A percentile compares a stretch with the other conserved stretches of the same genome.
Evolutionary conservation across 2,329 filamentous ascomycete species (phyloP).

Genomic region (Stemphylium lycopersici): DNA sequence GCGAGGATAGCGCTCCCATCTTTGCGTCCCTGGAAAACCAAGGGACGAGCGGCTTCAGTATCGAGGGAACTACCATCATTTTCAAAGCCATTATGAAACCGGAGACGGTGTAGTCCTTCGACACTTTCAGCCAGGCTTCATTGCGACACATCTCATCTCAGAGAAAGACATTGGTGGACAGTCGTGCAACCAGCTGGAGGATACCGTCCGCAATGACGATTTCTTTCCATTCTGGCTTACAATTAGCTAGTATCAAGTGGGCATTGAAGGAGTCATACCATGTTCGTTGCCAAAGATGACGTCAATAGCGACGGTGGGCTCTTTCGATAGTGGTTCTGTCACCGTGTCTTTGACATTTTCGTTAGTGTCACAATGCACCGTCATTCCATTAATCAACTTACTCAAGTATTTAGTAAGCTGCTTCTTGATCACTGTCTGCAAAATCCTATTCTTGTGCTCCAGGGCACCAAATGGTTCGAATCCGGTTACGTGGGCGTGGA

Average conservation of each 20-base stretch:
- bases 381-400: neutral
- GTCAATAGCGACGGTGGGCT: neutral
- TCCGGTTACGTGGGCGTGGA: neutral
- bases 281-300: neutral
- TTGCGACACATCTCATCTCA: slow-evolving; percentile 48
- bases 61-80: neutral
- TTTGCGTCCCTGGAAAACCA: neutral
- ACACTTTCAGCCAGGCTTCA: slow-evolving; percentile 47
- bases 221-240: slow-evolving; percentile 2
- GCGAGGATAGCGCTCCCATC: neutral
- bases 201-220: neutral
- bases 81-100: neutral
- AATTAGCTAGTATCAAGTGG: no score
- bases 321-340: neutral
- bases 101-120: slow-evolving; percentile 39
- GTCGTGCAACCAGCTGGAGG: neutral
- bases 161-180: slow-evolving; percentile 35
- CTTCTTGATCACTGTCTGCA: neutral
- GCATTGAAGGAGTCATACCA: neutral
- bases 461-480: neutral
- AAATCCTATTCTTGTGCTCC: neutral
- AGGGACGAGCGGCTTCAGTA: neutral
- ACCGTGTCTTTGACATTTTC: neutral
- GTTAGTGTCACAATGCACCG: neutral
- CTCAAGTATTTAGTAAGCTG: slow-evolving; percentile 1